Evolutionary conservation across 305 asterid species (phyloP), one percentile per base, ranked within the genome.

Genomic region (Withania somnifera): DNA sequence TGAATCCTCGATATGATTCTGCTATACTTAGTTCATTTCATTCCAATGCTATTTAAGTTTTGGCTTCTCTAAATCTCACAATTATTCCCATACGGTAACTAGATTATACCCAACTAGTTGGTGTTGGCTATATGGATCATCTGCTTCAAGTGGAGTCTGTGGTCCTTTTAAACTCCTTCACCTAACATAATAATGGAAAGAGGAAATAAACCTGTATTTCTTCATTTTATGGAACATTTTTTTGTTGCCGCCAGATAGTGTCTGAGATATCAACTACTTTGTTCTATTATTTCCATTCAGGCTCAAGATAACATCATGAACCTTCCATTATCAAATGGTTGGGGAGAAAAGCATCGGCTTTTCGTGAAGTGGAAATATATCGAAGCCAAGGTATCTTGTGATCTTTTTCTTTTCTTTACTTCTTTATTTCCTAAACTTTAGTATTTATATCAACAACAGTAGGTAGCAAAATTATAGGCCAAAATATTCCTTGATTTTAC

Each of bases 301-400:
- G 98, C 97, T 67, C 98, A 97, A 91, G 98, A 94, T 87, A 97
- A 97, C 88, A 91, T 97, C 82, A 91, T 85, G 96, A 93, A 92
- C 88, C 95, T 94, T 85, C 95, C 94, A 32, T 87, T 94, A 82
- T 88, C 97, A 85, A 92, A 93, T 84, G 97, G 99, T 38, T 94
- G 99, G 99, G 99, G 99, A 80, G 97, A 92, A 89, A 97, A 97
- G 89, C 98, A 97, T 82, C 84, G 89, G 85, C 89, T 89, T 63
- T 94, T 92, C 24, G 90, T 93, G 80, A 97, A 93, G 88, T 94
- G 98, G 99, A 97, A 97, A 88, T 90, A 90, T 87, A 81, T 90
- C 69, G 99, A 94, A 90, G 95, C 99, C 63, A 92, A 91, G 99
- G 99, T 96, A 92, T 77, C 85, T 84, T 53, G 7, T 57, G 26